Base-by-base conservation (phyloP, 2,329 filamentous ascomycete genomes). In the Botryosphaeria agaves region DNA sequence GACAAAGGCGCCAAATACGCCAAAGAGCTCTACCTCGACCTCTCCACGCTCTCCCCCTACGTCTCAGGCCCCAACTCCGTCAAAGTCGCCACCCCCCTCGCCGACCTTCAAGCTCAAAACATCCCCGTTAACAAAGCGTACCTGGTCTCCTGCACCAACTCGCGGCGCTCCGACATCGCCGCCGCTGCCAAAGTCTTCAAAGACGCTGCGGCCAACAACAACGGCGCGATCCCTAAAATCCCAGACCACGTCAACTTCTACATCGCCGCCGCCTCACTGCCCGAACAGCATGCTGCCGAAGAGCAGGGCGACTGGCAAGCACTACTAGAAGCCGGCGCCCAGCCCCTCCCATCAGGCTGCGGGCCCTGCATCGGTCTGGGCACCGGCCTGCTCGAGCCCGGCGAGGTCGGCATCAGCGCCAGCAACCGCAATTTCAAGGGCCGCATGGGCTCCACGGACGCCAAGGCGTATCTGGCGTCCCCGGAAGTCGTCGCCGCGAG, bases 401-500 rank as follows among this genome's bases (percentile, higher is more conserved):
- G 80, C n/a, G 84, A 94, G 56, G 73, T 84, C 7, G 84, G 84
- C 14, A 85, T 94, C 41, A 75, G 66, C 36, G 81, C 83, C 0
- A 74, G 66, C 30, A 94, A 94, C 59, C 66, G 85, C 7, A 93
- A 93, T 52, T 94, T 85, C 62, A 84, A 85, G 53, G 85, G 84
- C 0, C 72, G 85, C 3, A 91, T 94, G 80, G 85, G 85, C 3
- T 76, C 69, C 9, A 72, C 68, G 3, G 71, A 80, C 4, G 80
- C 83, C 0, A 74, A 83, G 45, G 82, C 83, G 0, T 94, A 93
- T 49, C 72, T 94, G 1, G 79, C 76, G 5, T 87, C 78, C 40
- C 85, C 89, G 1, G 85, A 94, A 46, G 76, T 93, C 2, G 87
- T 95, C 1, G 87, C 87, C 3, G 85, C 89, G 5, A 91, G 81